Evolutionary conservation across 306 rosid species (phyloP).

Genomic region (Glycyrrhiza uralensis): DNA sequence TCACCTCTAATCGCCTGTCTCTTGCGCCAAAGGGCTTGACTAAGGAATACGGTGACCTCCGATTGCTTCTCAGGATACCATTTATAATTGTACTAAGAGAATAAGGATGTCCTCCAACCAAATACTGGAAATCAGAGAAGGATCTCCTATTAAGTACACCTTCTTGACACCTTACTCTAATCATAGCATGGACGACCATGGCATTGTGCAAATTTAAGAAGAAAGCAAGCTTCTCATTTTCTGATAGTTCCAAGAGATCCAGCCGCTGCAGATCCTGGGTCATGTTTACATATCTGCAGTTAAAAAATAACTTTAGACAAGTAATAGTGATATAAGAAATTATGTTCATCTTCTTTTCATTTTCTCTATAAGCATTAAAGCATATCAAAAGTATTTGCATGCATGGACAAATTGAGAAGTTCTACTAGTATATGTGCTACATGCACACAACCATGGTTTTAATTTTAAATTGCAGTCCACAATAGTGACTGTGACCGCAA

Average conservation of each 20-base stretch:
- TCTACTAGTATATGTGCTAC: not conserved
- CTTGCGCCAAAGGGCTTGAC: slow-evolving; percentile 59
- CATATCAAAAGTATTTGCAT: not conserved
- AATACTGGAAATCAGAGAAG: slow-evolving; percentile 70
- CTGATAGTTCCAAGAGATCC: slow-evolving; percentile 57
- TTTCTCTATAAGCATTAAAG: not conserved
- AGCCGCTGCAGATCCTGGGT: slow-evolving; percentile 74
- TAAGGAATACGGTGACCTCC: slow-evolving; percentile 79
- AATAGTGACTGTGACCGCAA: too few species aligned
- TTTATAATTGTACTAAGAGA: slow-evolving; percentile 61
- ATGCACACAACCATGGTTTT: too few species aligned
- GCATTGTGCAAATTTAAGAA: slow-evolving; percentile 88
- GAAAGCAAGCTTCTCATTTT: slow-evolving; percentile 68
- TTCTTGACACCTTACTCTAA: slow-evolving; percentile 65
- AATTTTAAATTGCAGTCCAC: too few species aligned
- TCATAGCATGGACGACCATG: slow-evolving; percentile 80
- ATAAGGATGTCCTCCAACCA: slow-evolving; percentile 78
- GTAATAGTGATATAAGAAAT: not conserved
- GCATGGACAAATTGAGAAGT: not conserved
- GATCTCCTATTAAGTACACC: slow-evolving; percentile 66
- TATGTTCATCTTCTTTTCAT: not conserved
- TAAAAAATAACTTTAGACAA: not conserved
- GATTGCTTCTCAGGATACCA: slow-evolving; percentile 82
- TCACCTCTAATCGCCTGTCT: slow-evolving; percentile 75
- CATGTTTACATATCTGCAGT: slow-evolving; percentile 73